Base-by-base conservation (phyloP, 805 yeast genomes). In the Naumovozyma baii region DNA sequence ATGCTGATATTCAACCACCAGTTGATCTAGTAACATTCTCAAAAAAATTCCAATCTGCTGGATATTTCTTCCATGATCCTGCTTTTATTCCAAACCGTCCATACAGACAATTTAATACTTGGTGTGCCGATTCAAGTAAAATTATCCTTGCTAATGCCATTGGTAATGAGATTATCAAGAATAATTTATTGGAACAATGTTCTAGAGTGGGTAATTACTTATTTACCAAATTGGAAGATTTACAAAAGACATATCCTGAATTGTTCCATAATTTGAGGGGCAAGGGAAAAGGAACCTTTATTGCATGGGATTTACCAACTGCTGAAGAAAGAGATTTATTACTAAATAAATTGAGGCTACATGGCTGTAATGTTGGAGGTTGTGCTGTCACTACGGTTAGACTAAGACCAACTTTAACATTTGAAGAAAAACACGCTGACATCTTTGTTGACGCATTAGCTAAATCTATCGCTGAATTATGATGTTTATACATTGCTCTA, bases 51-150 rank as follows among this genome's bases (percentile, higher is more conserved):
- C 85, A 79, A 61, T 74, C 80, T 38, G 84, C 84, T 3, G 85
- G 85, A 33, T 79, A 76, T 64, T 79, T 69, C 64, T 79, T 74
- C 68, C 69, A 69, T 45, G 77, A 78, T 59, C 71, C 72, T 12
- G 67, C 67, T 14, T 69, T 78, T 53, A 72, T 74, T 45, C 83
- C 83, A 36, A 70, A 69, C 47, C 68, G 68, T 50, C 72, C 83
- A 18, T 79, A 73, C 63, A 70, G 84, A 63, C 84, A 78, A 55
- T 79, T 79, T 66, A 79, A 79, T 69, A 79, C 85, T 43, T 79
- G 85, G 85, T 78, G 83, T 60, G 85, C 84, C 49, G 84, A 79
- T 57, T 82, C 84, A 45, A 72, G 83, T 13, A 75, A 74, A 63
- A 79, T 80, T 57, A 63, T 78, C 39, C 67, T 78, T 50, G 83